phyloP scores from a whole-genome alignment of 2,329 filamentous ascomycete genomes.

The Fusarium euwallaceae region DNA sequence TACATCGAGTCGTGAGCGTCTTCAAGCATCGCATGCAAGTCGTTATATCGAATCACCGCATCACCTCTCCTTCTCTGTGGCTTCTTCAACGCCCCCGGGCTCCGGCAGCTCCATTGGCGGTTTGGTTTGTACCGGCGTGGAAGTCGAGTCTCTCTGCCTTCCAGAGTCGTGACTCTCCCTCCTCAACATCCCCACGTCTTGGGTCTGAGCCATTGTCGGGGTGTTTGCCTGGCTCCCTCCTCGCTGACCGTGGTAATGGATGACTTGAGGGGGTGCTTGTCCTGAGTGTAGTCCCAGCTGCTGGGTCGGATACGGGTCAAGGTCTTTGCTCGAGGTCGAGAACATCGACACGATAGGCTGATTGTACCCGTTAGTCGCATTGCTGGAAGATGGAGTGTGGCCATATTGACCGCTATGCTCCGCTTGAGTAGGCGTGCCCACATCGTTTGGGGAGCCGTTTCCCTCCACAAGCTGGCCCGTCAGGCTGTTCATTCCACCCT shows the following conservation, averaged over 20 bases:
- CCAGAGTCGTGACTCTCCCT: constrained; percentile 63
- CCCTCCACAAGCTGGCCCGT: constrained; percentile 71
- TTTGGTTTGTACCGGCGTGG: constrained; percentile 54
- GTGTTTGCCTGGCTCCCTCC: constrained; percentile 77
- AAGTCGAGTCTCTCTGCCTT: constrained; percentile 56
- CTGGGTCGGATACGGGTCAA: constrained; percentile 76
- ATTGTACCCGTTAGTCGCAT: constrained; percentile 72
- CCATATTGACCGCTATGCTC: constrained; percentile 64
- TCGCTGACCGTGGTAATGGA: constrained; percentile 76
- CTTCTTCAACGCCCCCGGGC: constrained; percentile 26
- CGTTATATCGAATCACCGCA: constrained; percentile 32
- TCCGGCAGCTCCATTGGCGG: constrained; percentile 36
- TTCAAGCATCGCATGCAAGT: constrained; percentile 45
- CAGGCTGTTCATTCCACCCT: constrained; percentile 85
- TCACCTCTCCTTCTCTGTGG: constrained; percentile 47
- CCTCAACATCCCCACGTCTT: constrained; percentile 61
- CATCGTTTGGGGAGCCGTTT: constrained; percentile 66
- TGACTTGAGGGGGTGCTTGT: constrained; percentile 73
- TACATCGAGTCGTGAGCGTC: constrained; percentile 45
- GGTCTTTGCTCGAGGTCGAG: constrained; percentile 77
- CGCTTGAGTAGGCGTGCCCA: constrained; percentile 72
- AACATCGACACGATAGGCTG: constrained; percentile 77
- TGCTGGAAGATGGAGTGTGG: constrained; percentile 62
- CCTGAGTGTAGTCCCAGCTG: constrained; percentile 72
- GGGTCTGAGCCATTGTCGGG: constrained; percentile 67